Evolutionary conservation across 2,329 filamentous ascomycete species (phyloP).

Genomic region (Parasarocladium wereldwijsianum): DNA sequence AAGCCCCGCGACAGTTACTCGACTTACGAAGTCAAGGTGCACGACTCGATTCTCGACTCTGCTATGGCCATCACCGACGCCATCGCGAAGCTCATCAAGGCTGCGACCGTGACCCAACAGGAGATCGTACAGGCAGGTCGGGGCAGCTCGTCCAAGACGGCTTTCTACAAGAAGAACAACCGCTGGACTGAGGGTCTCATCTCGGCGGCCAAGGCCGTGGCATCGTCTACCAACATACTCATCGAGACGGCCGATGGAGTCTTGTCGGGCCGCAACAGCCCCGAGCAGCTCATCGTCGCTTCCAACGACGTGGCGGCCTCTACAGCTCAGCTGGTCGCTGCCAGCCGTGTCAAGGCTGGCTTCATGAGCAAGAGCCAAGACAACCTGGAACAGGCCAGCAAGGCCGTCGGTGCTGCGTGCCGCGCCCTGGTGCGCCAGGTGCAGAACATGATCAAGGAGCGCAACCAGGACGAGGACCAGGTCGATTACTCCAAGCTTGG

Average conservation of each 20-base stretch:
- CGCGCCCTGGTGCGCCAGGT: constrained; percentile 81
- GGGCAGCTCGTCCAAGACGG: constrained; percentile 72
- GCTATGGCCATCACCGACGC: constrained; percentile 88
- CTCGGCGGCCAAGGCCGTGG: constrained; percentile 92
- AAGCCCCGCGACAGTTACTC: constrained; percentile 94
- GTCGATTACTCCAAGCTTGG: constrained; percentile 83
- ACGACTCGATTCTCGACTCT: constrained; percentile 87
- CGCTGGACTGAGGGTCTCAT: constrained; percentile 97
- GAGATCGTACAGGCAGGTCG: constrained; percentile 92
- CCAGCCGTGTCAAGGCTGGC: constrained; percentile 87
- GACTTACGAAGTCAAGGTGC: constrained; percentile 90
- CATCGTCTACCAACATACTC: constrained; percentile 80
- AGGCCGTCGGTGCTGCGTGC: constrained; percentile 83
- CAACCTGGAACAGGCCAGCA: constrained; percentile 75
- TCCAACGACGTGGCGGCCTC: constrained; percentile 94
- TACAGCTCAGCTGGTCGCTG: constrained; percentile 91
- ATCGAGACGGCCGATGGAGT: constrained; percentile 98
- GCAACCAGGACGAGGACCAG: constrained; percentile 65
- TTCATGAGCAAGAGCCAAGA: constrained; percentile 98
- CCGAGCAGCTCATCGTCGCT: constrained; percentile 93
- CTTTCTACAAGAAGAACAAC: constrained; percentile 99
- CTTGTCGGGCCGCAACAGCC: constrained; percentile 78
- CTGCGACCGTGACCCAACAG: constrained; percentile 80
- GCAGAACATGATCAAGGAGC: constrained; percentile 82
- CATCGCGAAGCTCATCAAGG: constrained; percentile 88